Evolutionary conservation across 768 basidiomycete genomes (phyloP).

Genomic region (Russula olivacea): DNA sequence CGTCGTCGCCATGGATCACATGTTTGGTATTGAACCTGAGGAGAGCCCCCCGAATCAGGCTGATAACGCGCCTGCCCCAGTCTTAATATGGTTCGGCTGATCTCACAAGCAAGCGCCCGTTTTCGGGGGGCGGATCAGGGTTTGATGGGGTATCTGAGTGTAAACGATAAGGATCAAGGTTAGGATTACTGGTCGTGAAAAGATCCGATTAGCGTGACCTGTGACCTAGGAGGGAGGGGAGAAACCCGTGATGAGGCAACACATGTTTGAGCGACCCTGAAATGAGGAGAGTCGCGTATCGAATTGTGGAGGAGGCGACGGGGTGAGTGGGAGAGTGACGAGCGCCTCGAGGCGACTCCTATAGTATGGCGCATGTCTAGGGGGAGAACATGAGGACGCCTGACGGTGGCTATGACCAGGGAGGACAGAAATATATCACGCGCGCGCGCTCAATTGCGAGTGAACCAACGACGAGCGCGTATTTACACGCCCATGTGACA

Average conservation of each 20-base stretch:
- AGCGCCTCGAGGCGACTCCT: conserved; percentile 20
- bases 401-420: conserved; percentile 18
- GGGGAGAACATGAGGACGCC: conserved; percentile 19
- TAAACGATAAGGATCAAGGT: conserved; percentile 22
- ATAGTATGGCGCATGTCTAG: background rate
- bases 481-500: conserved; percentile 17
- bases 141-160: conserved; percentile 13
- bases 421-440: conserved; percentile 3
- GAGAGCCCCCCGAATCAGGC: background rate
- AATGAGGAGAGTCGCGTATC: background rate
- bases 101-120: background rate
- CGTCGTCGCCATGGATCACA: conserved; percentile 7
- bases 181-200: background rate
- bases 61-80: background rate
- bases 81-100: conserved; percentile 7
- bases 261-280: background rate
- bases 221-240: background rate
- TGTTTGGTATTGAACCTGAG: background rate
- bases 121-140: conserved; percentile 7
- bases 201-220: conserved; percentile 14
- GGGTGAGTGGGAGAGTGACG: background rate
- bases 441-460: conserved; percentile 3
- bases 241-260: background rate
- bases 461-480: conserved; percentile 10
- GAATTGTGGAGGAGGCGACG: conserved; percentile 7